phyloP scores from a whole-genome alignment of 371 early-diverging fungal genomes.

The Rhizopus sp. region DNA sequence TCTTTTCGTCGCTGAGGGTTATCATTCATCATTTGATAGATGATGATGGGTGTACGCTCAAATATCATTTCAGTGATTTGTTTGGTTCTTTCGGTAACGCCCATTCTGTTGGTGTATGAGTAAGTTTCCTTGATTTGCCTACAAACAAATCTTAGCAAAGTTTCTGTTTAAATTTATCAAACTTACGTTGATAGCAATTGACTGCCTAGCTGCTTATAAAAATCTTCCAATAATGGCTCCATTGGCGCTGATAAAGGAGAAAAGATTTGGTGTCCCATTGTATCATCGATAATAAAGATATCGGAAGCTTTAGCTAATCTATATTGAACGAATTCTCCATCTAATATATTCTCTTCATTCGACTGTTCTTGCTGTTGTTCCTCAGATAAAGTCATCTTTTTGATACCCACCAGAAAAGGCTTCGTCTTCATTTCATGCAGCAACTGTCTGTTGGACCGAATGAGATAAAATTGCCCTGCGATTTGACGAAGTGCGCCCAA shows the following conservation, averaged over 20 bases:
- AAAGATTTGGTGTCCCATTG: slow-evolving; percentile 75
- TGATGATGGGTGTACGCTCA: slow-evolving; percentile 72
- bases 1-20: slow-evolving; percentile 60
- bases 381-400: slow-evolving; percentile 25
- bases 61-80: slow-evolving; percentile 69
- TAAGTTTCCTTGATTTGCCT: slow-evolving; percentile 53
- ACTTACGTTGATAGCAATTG: slow-evolving; percentile 67
- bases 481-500: slow-evolving; percentile 71
- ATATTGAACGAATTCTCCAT: slow-evolving; percentile 57
- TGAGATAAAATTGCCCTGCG: slow-evolving; percentile 66
- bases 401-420: slow-evolving; percentile 60
- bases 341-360: slow-evolving; percentile 22
- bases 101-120: slow-evolving; percentile 50
- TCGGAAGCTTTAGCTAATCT: slow-evolving; percentile 69
- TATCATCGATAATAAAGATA: slow-evolving; percentile 83
- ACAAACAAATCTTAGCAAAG: not conserved
- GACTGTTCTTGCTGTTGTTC: slow-evolving; percentile 2
- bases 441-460: slow-evolving; percentile 50
- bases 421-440: slow-evolving; percentile 60
- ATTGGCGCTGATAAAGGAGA: slow-evolving; percentile 71
- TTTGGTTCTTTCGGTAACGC: slow-evolving; percentile 52
- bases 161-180: not conserved
- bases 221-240: slow-evolving; percentile 65
- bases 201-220: slow-evolving; percentile 74
- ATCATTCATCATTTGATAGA: slow-evolving; percentile 68